Evolutionary conservation across 495 filamentous ascomycete species (phyloP).

Genomic region (Hypoxylon subgilvum): DNA sequence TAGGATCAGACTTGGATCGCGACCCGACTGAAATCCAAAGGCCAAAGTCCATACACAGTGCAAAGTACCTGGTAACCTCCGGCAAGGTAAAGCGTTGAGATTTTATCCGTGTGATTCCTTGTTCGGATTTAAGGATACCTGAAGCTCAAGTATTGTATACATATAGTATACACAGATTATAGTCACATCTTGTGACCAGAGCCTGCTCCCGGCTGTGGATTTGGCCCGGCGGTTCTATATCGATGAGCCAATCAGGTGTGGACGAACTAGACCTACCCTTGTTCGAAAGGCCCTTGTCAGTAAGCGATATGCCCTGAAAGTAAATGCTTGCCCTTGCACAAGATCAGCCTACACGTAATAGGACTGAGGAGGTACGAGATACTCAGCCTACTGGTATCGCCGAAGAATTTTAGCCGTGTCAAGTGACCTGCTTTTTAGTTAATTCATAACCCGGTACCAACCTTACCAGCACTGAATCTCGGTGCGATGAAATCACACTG

Average conservation of each 20-base stretch:
- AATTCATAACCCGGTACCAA: constrained; percentile 5
- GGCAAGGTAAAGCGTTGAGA: too few relatives aligned
- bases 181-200: constrained; percentile 39
- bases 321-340: constrained; percentile 30
- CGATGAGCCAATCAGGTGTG: constrained; percentile 17
- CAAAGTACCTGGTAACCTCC: too few relatives aligned
- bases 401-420: constrained; percentile 35
- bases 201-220: constrained; percentile 31
- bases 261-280: constrained; percentile 5
- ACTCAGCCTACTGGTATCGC: constrained; percentile 17
- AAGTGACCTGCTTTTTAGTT: constrained; percentile 34
- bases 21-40: constrained; percentile 8
- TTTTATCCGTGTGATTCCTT: constrained; percentile 5
- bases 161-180: constrained; percentile 28
- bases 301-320: constrained; percentile 33
- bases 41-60: too few relatives aligned
- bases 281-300: constrained; percentile 22
- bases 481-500: constrained; percentile 35
- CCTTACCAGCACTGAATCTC: constrained; percentile 1
- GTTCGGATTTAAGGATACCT: constrained; percentile 25
- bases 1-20: constrained; percentile 21
- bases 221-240: constrained; percentile 32
- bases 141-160: constrained; percentile 22
- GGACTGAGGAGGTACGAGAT: constrained; percentile 22
- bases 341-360: constrained; percentile 33